A percentile compares a stretch with the other conserved stretches of the same genome.
phyloP scores from a whole-genome alignment of 2,329 filamentous ascomycete species.

The Pestalotiopsis fici region DNA sequence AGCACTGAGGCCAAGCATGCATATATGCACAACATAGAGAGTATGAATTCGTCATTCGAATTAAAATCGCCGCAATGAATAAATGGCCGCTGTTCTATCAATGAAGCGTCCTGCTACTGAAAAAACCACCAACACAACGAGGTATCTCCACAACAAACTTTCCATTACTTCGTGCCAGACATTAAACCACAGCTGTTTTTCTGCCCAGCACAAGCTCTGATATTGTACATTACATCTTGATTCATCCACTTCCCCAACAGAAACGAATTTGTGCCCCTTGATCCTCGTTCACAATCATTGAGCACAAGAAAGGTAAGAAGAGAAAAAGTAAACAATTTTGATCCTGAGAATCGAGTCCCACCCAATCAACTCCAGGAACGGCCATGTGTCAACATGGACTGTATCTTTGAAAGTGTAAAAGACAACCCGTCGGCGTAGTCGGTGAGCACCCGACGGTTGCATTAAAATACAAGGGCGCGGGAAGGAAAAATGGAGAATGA shows the following conservation, averaged over 20 bases:
- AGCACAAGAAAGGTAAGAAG: neutral
- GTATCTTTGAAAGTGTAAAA: neutral
- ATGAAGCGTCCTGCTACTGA: neutral
- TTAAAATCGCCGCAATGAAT: neutral
- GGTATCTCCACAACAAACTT: slow-evolving; percentile 1
- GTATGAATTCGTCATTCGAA: neutral
- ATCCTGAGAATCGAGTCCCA: neutral
- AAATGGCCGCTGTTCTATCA: neutral
- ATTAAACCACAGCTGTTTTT: neutral
- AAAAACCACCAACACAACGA: neutral
- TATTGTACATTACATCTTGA: slow-evolving; percentile 10
- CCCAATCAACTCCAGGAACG: neutral
- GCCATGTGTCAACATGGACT: neutral
- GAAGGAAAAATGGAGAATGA: neutral
- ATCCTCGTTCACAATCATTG: neutral
- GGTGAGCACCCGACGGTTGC: neutral
- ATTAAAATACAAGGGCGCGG: neutral
- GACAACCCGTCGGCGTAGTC: neutral
- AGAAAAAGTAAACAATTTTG: neutral
- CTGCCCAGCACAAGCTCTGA: neutral
- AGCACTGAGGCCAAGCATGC: neutral
- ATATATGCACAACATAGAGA: neutral
- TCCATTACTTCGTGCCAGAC: neutral
- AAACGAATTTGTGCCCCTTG: neutral
- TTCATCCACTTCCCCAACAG: neutral